Conservation (phyloP, 352 stramenopile genomes). For the Phytopythium montanum region DNA sequence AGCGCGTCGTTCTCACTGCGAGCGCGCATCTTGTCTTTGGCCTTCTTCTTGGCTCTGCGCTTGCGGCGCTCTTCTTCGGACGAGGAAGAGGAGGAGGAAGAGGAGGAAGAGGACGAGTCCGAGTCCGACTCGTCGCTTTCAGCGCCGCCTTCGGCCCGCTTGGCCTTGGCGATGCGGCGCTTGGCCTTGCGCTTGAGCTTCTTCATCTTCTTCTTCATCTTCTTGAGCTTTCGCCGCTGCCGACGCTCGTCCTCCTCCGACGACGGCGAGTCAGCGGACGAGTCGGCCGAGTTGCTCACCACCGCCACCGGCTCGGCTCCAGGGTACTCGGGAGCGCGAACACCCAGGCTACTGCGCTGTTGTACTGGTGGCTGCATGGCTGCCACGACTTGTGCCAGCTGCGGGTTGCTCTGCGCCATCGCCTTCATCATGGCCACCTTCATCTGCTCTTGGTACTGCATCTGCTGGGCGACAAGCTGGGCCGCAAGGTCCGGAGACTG, state of each 20-base stretch:
- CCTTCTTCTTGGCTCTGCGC: constrained; percentile 30
- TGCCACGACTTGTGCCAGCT: not conserved
- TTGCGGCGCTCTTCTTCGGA: constrained; percentile 22
- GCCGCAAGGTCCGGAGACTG: not conserved
- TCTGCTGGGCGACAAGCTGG: constrained; percentile 1
- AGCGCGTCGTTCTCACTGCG: constrained; percentile 1
- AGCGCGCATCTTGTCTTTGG: constrained; percentile 13
- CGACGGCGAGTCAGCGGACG: constrained; percentile 8
- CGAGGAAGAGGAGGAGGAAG: constrained; percentile 11
- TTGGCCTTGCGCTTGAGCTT: constrained; percentile 19
- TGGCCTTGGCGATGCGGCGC: constrained; percentile 6
- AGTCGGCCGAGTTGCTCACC: constrained; percentile 6
- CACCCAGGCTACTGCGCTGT: not conserved
- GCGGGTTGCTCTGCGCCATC: constrained; percentile 6
- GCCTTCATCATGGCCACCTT: constrained; percentile 1
- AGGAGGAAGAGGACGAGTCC: constrained; percentile 9
- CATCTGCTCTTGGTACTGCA: constrained; percentile 1
- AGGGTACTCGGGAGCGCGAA: not conserved
- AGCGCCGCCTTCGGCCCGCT: not conserved
- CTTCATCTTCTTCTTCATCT: constrained; percentile 24
- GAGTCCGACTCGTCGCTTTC: constrained; percentile 10
- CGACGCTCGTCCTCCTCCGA: constrained; percentile 13
- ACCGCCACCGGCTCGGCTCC: not conserved
- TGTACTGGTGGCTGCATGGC: not conserved
- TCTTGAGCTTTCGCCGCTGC: constrained; percentile 16